Evolutionary conservation across 768 basidiomycete species (phyloP).

Genomic region (Flagelloscypha sp.): DNA sequence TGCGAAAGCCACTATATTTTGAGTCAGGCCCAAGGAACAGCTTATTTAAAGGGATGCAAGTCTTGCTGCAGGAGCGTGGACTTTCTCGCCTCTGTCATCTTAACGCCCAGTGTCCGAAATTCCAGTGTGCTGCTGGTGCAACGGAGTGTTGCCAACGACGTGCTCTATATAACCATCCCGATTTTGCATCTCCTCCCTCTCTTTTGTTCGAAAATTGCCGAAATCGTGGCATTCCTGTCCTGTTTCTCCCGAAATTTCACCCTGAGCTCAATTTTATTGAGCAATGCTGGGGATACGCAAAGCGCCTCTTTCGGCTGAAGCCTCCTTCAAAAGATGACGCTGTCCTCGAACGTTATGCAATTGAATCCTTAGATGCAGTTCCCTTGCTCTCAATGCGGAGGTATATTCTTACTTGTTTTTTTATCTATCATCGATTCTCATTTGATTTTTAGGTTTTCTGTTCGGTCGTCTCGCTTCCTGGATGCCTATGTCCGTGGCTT

Average conservation of each 20-base stretch:
- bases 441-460: conserved; percentile 20
- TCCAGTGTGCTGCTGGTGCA: conserved; percentile 1
- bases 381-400: conserved; percentile 10
- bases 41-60: conserved; percentile 23
- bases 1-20: conserved; percentile 16
- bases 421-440: background rate
- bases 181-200: conserved; percentile 14
- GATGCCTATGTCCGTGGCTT: conserved; percentile 19
- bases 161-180: conserved; percentile 17
- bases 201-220: background rate
- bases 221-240: background rate
- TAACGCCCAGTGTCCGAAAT: conserved; percentile 3
- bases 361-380: conserved; percentile 10
- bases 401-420: conserved; percentile 4
- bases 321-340: conserved; percentile 10
- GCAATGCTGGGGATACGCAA: conserved; percentile 21
- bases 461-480: conserved; percentile 14
- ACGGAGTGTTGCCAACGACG: conserved; percentile 15
- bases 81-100: conserved; percentile 1
- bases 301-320: conserved; percentile 14
- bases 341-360: conserved; percentile 11
- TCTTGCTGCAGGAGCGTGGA: conserved; percentile 13
- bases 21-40: conserved; percentile 7
- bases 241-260: conserved; percentile 22
- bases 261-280: conserved; percentile 23